Conservation (phyloP, 441 rosid genomes). For the Erodium chrysanthum region DNA sequence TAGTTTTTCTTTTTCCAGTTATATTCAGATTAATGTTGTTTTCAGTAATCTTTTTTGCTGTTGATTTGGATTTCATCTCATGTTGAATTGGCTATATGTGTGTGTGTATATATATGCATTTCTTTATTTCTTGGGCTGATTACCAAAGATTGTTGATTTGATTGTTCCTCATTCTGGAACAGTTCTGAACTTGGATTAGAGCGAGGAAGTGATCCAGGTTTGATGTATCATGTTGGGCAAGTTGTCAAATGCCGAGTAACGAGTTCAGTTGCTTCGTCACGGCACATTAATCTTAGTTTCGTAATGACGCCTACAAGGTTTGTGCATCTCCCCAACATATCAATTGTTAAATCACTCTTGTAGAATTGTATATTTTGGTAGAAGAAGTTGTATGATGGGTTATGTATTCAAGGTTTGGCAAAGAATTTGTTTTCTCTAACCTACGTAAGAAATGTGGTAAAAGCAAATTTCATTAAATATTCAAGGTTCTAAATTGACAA, state of each 20-base stretch:
- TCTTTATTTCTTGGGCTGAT: slow-evolving; percentile 8
- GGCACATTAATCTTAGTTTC: slow-evolving; percentile 79
- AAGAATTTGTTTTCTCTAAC: slow-evolving; percentile 3
- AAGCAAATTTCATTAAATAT: slow-evolving; percentile 9
- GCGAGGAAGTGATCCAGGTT: slow-evolving; percentile 59
- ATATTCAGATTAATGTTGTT: neutral
- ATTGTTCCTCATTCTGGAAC: slow-evolving; percentile 28
- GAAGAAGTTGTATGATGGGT: neutral
- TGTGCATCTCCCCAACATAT: slow-evolving; percentile 16
- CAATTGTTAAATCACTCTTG: neutral
- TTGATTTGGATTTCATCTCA: neutral
- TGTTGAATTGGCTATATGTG: neutral
- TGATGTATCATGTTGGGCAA: slow-evolving; percentile 76
- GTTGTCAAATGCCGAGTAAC: slow-evolving; percentile 91
- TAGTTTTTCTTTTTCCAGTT: neutral
- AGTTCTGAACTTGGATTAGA: slow-evolving; percentile 92
- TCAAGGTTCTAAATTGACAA: slow-evolving; percentile 12
- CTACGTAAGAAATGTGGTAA: slow-evolving; percentile 3
- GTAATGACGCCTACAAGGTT: slow-evolving; percentile 73
- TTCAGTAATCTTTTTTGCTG: neutral
- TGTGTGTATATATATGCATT: neutral
- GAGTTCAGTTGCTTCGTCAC: slow-evolving; percentile 53
- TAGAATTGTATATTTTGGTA: neutral
- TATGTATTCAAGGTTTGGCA: slow-evolving; percentile 1
- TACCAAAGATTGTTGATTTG: slow-evolving; percentile 12